Base-by-base conservation (phyloP, 2,329 filamentous ascomycete genomes). In the Cladophialophora psammophila region DNA sequence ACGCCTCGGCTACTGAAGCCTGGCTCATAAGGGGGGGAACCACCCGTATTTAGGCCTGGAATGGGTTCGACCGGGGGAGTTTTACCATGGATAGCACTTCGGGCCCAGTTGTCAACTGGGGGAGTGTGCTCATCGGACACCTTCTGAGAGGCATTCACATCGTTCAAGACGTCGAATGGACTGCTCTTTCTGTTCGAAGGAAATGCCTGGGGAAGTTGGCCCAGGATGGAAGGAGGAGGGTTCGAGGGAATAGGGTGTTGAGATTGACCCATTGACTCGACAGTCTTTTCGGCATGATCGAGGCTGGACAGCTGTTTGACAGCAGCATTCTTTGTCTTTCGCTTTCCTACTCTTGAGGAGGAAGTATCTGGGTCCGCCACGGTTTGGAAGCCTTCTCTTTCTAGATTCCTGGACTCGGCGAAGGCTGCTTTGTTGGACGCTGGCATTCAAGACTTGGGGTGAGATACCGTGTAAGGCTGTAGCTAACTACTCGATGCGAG, bases 21-120 rank as follows among this genome's bases (percentile, higher is more conserved):
- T 34, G 79, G 77, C 67, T 80, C 78, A 40, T 76, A 77, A 18
- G 79, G 76, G 13, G 81, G 80, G 3, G 80, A 80, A 42, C 75
- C 78, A 53, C 74, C 76, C 20, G 76, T 32, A 40, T 61, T 68
- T n/a, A 70, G 54, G 10, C 64, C 68, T 34, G 61, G 62, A 35
- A 69, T 65, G n/a, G 64, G 58, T 35, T 72, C 69, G 50, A 60
- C 64, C 2, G 66, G 61, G 5, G 72, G 69, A 40, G 58, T 68
- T 60, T 64, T 67, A 50, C 71, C 65, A 55, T 71, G 69, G n/a
- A 42, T 40, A 42, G 60, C 34, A 38, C 57, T 60, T 40, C 65
- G 60, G 8, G 61, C 58, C 66, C 61, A 72, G 32, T 59, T 48
- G 66, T 72, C 67, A 15, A 58, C 61, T 32, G 71, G 72, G 18